phyloP scores from a whole-genome alignment of 306 rosid genomes.

The Morella rubra region DNA sequence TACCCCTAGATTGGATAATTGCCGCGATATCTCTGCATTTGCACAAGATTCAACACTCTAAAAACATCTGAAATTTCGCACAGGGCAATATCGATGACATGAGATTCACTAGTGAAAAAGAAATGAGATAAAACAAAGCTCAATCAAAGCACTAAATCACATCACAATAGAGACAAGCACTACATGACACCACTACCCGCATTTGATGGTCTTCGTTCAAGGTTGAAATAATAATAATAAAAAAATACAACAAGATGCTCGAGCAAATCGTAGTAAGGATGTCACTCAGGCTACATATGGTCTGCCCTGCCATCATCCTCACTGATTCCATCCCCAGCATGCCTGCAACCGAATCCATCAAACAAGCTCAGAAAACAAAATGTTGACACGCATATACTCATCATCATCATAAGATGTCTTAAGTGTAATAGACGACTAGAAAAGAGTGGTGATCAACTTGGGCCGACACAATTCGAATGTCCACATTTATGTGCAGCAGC shows the following conservation, averaged over 20 bases:
- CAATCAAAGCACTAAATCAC: slow-evolving; percentile 42
- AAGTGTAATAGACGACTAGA: background rate
- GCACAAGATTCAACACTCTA: background rate
- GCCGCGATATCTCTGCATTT: background rate
- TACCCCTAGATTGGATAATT: background rate
- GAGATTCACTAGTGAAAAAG: slow-evolving; percentile 5
- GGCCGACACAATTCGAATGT: background rate
- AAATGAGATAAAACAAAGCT: slow-evolving; percentile 22
- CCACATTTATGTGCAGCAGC: background rate
- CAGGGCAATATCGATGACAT: background rate
- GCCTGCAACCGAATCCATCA: slow-evolving; percentile 47
- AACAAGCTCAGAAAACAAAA: background rate
- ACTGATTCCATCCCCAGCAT: slow-evolving; percentile 67
- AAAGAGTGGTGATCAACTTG: background rate
- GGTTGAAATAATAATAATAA: slow-evolving; percentile 33
- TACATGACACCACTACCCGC: slow-evolving; percentile 40
- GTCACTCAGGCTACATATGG: slow-evolving; percentile 51
- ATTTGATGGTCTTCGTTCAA: slow-evolving; percentile 25
- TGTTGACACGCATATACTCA: no score
- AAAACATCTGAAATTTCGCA: background rate
- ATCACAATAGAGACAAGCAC: slow-evolving; percentile 38
- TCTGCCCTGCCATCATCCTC: slow-evolving; percentile 83
- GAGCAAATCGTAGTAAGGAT: slow-evolving; percentile 28
- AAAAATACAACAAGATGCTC: slow-evolving; percentile 55
- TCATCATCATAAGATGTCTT: no score